phyloP scores from a whole-genome alignment of 129 eudicot genomes.

The Pulicaria dysenterica region DNA sequence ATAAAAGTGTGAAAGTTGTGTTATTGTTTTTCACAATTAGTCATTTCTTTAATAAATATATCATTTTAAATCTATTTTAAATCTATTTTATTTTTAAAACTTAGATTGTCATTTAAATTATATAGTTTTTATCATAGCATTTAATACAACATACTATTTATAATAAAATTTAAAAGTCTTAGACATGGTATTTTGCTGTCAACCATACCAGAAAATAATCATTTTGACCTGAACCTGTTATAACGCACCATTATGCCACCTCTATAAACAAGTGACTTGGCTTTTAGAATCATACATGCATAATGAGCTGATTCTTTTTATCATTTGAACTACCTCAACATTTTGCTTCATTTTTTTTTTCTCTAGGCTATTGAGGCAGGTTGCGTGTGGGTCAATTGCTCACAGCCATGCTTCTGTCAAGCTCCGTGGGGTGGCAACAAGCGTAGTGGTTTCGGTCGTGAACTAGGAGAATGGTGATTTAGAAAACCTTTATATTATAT shows the following conservation, averaged over 20 bases:
- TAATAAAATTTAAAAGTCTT: too few relatives aligned
- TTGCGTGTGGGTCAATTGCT: conserved; percentile 85
- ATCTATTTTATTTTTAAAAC: too few relatives aligned
- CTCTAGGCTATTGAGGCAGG: conserved; percentile 75
- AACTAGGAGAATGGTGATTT: conserved; percentile 86
- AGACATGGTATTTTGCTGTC: too few relatives aligned
- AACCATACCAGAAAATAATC: too few relatives aligned
- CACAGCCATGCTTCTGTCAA: conserved; percentile 93
- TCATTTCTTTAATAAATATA: background rate
- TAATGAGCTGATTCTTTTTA: background rate
- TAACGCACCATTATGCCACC: background rate
- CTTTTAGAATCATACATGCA: background rate
- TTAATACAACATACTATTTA: background rate
- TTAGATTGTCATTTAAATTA: background rate
- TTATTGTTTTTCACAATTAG: background rate
- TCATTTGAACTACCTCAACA: background rate
- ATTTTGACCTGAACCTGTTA: too few relatives aligned
- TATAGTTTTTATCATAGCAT: background rate
- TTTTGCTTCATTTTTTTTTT: background rate
- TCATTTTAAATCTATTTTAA: background rate
- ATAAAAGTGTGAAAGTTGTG: background rate
- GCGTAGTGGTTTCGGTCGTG: conserved; percentile 95
- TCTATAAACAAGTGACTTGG: background rate
- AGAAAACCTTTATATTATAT: background rate
- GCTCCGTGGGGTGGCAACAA: conserved; percentile 97